Base-by-base conservation (phyloP, 75 land plant species). In the Azolla pinnata region DNA sequence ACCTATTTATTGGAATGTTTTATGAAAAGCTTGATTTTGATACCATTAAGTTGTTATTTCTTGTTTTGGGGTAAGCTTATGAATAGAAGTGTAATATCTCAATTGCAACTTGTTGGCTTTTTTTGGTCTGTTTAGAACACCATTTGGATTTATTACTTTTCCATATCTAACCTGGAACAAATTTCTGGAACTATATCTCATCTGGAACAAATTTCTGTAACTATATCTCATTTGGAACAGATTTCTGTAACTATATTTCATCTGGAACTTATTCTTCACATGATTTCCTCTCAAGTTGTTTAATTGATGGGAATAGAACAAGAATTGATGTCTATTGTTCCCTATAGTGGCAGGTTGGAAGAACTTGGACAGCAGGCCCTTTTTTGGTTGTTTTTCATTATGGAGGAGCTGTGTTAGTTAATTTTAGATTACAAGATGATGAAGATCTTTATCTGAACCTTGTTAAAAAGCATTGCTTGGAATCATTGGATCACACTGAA, bases 321-420 rank as follows among this genome's bases (percentile, higher is more conserved):
- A 17, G 2, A 3, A 2, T 31, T 54, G 26, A 2, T 54, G 60
- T 34, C n/a, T n/a, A n/a, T n/a, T n/a, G n/a, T n/a, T n/a, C n/a
- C n/a, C n/a, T n/a, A 17, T 35, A 65, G 62, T 59, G 61, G 45
- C 40, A 26, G 61, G 68, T 44, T 18, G 33, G 57, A 21, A 62
- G 25, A 44, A 24, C 67, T 54, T 71, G 51, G 38, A 71, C 66
- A 23, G 27, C 47, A 48, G 60, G 61, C 49, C 70, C 80, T 0
- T 82, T 78, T 60, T 73, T 86, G 82, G 79, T 89, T 47, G 96
- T 87, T 0, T 89, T 77, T 61, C 92, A 89, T 20, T 87, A 89
- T 69, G 96, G 96, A 26, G 79, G 92, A 44, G 81, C 73, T 54
- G 87, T 89, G 5, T 60, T 89, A 29, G 88, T 87, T 60, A 89